phyloP scores from a whole-genome alignment of 257 asterid genomes.

The Scutellaria barbata region DNA sequence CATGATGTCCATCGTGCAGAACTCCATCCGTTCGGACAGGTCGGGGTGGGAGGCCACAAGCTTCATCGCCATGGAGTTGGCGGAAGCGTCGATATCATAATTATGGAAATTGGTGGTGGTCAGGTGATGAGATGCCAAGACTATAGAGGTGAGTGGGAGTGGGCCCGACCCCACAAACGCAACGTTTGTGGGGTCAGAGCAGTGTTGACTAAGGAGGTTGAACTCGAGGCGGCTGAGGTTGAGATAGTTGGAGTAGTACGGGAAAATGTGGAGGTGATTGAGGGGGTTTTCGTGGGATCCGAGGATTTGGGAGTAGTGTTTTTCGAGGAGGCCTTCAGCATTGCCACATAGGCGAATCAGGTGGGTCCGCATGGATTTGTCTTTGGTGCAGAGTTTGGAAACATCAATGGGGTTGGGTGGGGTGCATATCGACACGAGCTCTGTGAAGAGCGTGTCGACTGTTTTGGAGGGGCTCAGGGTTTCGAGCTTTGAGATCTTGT shows the following conservation, averaged over 20 bases:
- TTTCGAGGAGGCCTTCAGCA: conserved; percentile 71
- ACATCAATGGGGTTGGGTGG: conserved; percentile 60
- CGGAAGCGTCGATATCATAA: conserved; percentile 62
- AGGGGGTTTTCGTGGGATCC: conserved; percentile 58
- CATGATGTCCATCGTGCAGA: conserved; percentile 57
- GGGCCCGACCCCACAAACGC: conserved; percentile 81
- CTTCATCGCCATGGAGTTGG: conserved; percentile 54
- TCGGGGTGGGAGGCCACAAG: conserved; percentile 55
- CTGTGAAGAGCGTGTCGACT: conserved; percentile 63
- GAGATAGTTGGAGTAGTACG: conserved; percentile 68
- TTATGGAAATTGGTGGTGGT: conserved; percentile 56
- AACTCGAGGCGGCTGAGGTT: conserved; percentile 57
- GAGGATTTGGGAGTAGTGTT: conserved; percentile 59
- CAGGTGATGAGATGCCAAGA: conserved; percentile 62
- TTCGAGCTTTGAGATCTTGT: conserved; percentile 61
- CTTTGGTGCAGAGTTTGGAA: conserved; percentile 52
- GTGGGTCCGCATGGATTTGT: conserved; percentile 54
- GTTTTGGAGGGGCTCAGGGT: conserved; percentile 67
- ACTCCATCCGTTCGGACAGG: conserved; percentile 55
- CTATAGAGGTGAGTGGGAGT: conserved; percentile 69
- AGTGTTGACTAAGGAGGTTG: conserved; percentile 52
- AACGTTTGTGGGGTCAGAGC: conserved; percentile 37
- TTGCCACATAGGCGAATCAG: conserved; percentile 64
- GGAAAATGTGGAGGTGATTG: conserved; percentile 58
- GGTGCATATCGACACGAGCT: conserved; percentile 61